Evolutionary conservation across 768 basidiomycete genomes (phyloP).

Genomic region (Serendipita sp.): DNA sequence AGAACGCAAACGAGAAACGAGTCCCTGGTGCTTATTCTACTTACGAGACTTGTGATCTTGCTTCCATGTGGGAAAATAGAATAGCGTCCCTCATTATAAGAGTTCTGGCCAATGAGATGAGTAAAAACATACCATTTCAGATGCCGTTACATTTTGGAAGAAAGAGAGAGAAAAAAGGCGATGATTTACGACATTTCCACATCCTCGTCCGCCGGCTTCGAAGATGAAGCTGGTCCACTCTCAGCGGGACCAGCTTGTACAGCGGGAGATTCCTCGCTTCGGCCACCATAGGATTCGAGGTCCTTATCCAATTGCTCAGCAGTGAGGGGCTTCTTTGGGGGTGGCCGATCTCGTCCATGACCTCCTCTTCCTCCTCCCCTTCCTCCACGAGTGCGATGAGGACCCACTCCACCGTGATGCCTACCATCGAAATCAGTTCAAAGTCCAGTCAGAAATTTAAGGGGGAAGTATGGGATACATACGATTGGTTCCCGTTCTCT

Average conservation of each 20-base stretch:
- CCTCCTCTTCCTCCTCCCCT: neutral
- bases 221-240: slow-evolving; percentile 21
- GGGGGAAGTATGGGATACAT: neutral
- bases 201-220: slow-evolving; percentile 74
- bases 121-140: neutral
- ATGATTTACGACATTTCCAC: slow-evolving; percentile 33
- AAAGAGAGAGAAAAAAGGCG: neutral
- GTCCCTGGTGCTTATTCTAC: too few species aligned
- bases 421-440: neutral
- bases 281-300: slow-evolving; percentile 34
- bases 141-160: neutral
- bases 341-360: neutral
- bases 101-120: neutral
- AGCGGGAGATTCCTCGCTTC: neutral
- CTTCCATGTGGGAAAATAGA: too few species aligned
- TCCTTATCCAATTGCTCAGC: slow-evolving; percentile 79
- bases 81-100: neutral
- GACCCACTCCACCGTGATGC: neutral
- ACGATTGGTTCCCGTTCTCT: neutral
- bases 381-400: neutral
- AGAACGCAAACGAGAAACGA: too few species aligned
- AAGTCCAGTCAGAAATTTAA: neutral
- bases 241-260: neutral
- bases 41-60: too few species aligned
- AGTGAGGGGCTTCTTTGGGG: slow-evolving; percentile 43